These are phyloP conservation scores for Strobilomyces dryophilus DNA, from an alignment of 768 basidiomycete genomes.

Conservation along the genomic window DNA sequence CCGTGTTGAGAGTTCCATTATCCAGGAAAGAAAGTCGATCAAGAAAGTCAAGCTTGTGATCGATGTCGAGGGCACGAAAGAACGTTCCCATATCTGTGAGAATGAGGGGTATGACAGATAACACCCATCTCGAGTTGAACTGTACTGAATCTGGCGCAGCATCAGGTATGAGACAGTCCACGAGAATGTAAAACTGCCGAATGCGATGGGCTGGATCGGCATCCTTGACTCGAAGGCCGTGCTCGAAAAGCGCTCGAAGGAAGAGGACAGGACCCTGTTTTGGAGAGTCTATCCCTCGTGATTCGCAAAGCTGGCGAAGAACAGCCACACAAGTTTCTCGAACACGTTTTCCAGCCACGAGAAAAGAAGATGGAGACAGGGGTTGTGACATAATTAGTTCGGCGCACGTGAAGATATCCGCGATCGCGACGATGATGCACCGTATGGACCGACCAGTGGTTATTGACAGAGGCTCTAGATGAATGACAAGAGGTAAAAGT, in stretches of 20 bases:
- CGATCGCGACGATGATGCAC: constrained; percentile 38
- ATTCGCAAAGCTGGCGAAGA: constrained; percentile 35
- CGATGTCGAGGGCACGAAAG: constrained; percentile 52
- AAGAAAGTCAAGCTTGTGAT: constrained; percentile 50
- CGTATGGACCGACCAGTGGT: constrained; percentile 50
- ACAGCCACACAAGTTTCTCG: constrained; percentile 51
- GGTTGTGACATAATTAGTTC: constrained; percentile 41
- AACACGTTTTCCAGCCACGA: constrained; percentile 33
- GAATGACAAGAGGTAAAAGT: constrained; percentile 46
- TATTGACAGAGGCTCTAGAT: constrained; percentile 43
- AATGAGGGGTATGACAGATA: constrained; percentile 51
- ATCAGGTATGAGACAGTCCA: constrained; percentile 54
- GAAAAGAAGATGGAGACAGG: constrained; percentile 26
- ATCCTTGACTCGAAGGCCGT: constrained; percentile 35
- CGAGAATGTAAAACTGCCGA: constrained; percentile 49
- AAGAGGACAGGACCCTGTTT: constrained; percentile 47
- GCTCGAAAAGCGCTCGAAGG: constrained; percentile 53
- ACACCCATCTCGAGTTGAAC: constrained; percentile 45
- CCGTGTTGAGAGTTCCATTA: constrained; percentile 20
- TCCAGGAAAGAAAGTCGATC: constrained; percentile 56
- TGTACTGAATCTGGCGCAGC: constrained; percentile 19
- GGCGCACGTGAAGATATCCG: constrained; percentile 55
- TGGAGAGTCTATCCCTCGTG: constrained; percentile 29
- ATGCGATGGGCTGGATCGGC: constrained; percentile 58
- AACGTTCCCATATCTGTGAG: constrained; percentile 54